phyloP scores from a whole-genome alignment of 2,329 filamentous ascomycete species.

The Shiraia sp. region DNA sequence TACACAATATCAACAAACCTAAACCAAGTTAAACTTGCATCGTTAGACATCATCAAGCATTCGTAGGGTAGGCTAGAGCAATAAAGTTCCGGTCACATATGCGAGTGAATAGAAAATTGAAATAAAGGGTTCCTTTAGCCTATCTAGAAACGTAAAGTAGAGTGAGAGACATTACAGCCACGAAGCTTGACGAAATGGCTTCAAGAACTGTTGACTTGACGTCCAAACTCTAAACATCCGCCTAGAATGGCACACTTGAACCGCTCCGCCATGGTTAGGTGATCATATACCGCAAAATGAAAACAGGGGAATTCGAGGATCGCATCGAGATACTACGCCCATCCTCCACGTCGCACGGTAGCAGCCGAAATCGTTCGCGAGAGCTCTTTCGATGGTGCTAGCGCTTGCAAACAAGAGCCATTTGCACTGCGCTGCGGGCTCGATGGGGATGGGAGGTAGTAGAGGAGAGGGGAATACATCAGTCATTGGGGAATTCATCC shows the following conservation, averaged over 20 bases:
- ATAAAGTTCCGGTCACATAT: neutral
- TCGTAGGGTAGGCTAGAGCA: neutral
- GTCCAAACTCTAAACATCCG: conserved; percentile 23
- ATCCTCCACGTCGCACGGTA: conserved; percentile 24
- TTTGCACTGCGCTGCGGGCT: conserved; percentile 25
- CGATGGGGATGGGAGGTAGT: conserved; percentile 28
- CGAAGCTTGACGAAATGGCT: conserved; percentile 23
- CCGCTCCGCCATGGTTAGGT: conserved; percentile 27
- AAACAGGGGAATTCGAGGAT: conserved; percentile 40
- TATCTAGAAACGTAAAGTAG: conserved; percentile 39
- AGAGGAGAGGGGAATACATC: conserved; percentile 44
- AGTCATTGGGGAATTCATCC: conserved; percentile 45
- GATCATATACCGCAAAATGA: conserved; percentile 35
- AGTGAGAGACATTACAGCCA: conserved; percentile 27
- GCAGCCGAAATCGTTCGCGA: conserved; percentile 22
- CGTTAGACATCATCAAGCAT: too few relatives aligned
- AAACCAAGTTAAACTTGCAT: too few relatives aligned
- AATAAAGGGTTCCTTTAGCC: conserved; percentile 33
- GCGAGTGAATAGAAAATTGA: conserved; percentile 11
- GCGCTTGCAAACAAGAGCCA: conserved; percentile 19
- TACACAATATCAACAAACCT: too few relatives aligned
- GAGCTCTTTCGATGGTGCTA: conserved; percentile 30
- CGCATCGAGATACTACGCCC: conserved; percentile 37
- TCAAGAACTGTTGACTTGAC: conserved; percentile 17
- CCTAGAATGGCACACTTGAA: conserved; percentile 27